These are phyloP conservation scores for Globisporangium cystogenes DNA, from an alignment of 352 stramenopile genomes.

Conservation along the genomic window DNA sequence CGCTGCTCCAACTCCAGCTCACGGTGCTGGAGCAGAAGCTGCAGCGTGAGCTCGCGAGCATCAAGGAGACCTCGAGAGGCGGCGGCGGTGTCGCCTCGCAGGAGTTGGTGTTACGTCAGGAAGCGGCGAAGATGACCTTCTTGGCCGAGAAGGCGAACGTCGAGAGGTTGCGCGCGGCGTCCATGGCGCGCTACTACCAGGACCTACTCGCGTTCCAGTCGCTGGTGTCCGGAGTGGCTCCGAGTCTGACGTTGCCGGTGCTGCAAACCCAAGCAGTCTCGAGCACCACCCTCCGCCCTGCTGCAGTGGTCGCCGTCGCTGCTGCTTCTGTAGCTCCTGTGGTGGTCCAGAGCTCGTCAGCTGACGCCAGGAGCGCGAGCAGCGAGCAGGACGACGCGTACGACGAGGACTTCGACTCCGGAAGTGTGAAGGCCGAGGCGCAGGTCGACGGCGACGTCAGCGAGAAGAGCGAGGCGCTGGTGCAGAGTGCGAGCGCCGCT, in stretches of 20 bases:
- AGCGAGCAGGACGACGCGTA: constrained; percentile 15
- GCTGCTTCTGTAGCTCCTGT: background rate
- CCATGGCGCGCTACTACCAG: constrained; percentile 56
- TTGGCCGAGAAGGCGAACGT: constrained; percentile 44
- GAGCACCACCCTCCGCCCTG: background rate
- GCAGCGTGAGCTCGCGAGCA: constrained; percentile 17
- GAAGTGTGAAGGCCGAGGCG: constrained; percentile 14
- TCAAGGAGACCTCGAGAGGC: constrained; percentile 14
- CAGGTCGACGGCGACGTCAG: background rate
- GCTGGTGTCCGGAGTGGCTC: constrained; percentile 10
- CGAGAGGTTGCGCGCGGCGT: constrained; percentile 45
- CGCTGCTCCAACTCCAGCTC: constrained; percentile 38
- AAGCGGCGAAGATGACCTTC: constrained; percentile 37
- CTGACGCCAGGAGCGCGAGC: background rate
- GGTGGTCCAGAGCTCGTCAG: background rate
- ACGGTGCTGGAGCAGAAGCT: constrained; percentile 35
- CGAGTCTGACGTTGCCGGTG: background rate
- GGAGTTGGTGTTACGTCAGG: constrained; percentile 19
- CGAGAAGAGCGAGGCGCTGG: background rate
- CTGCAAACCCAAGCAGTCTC: background rate
- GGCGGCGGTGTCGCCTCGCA: background rate
- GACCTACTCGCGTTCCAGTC: constrained; percentile 53
- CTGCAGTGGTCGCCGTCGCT: background rate
- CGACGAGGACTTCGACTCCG: constrained; percentile 39
- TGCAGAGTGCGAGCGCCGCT: background rate